These are phyloP conservation scores for Polymyxa betae DNA, from an alignment of 208 protist species.

Conservation along the genomic window DNA sequence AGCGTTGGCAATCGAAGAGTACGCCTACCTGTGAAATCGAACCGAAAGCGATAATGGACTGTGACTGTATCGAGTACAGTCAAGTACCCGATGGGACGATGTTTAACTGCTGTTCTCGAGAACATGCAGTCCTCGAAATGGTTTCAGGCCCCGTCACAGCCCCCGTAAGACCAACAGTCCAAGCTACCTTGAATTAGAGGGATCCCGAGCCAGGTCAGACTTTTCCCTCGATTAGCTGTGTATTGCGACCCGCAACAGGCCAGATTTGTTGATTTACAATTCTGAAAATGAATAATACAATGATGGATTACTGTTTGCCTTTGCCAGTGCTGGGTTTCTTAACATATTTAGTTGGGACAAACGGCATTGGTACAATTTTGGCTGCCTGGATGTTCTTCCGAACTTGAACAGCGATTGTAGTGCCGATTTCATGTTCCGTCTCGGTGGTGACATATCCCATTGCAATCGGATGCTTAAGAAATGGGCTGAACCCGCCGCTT, in stretches of 20 bases:
- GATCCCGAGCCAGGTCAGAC: too few species aligned
- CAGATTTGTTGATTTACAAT: neutral
- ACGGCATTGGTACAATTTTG: constrained; percentile 84
- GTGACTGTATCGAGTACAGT: neutral
- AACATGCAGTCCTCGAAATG: neutral
- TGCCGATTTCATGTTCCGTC: neutral
- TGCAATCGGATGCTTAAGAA: constrained; percentile 82
- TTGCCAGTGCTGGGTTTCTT: neutral
- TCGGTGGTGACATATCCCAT: constrained; percentile 86
- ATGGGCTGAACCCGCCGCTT: constrained; percentile 85
- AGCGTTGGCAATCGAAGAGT: neutral
- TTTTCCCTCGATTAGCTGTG: too few species aligned
- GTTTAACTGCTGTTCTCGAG: neutral
- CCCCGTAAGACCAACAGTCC: too few species aligned
- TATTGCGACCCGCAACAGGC: neutral
- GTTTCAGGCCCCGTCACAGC: neutral
- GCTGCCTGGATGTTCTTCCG: constrained; percentile 79
- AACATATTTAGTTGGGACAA: constrained; percentile 78
- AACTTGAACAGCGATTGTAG: constrained; percentile 76
- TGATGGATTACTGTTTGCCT: neutral
- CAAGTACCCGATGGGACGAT: neutral
- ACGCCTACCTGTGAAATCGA: neutral
- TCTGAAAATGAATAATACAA: neutral
- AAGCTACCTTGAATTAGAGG: too few species aligned
- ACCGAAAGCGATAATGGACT: constrained; percentile 3